Evolutionary conservation across 2,329 filamentous ascomycete genomes (phyloP).

Genomic region (Davidsoniella eucalypti): DNA sequence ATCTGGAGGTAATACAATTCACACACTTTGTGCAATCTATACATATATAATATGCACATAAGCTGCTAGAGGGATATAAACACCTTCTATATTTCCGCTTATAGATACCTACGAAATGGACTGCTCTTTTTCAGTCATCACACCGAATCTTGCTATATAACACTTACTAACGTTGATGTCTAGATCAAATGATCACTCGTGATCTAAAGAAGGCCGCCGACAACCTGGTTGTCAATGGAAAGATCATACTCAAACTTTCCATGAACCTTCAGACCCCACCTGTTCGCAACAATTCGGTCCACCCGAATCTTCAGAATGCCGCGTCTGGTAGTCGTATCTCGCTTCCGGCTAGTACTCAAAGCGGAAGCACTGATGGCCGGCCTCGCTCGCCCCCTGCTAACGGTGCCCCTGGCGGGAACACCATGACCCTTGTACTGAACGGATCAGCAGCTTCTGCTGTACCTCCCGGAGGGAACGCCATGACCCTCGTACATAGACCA

Average conservation of each 20-base stretch:
- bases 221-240: slow-evolving; percentile 93
- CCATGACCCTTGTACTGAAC: slow-evolving; percentile 24
- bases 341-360: slow-evolving; percentile 24
- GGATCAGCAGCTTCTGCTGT: slow-evolving; percentile 19
- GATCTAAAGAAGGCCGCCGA: slow-evolving; percentile 97
- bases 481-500: slow-evolving; percentile 28
- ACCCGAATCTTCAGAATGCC: slow-evolving; percentile 10
- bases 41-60: no score
- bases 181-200: slow-evolving; percentile 94
- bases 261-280: slow-evolving; percentile 68
- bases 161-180: neutral
- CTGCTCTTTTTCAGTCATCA: no score
- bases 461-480: slow-evolving; percentile 16
- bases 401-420: slow-evolving; percentile 25
- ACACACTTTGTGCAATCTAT: neutral
- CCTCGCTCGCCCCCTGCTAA: slow-evolving; percentile 31
- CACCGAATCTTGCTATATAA: no score
- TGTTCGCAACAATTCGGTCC: slow-evolving; percentile 24
- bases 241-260: slow-evolving; percentile 90
- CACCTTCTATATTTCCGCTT: neutral
- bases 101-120: no score
- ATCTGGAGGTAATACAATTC: slow-evolving; percentile 55
- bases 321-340: slow-evolving; percentile 26
- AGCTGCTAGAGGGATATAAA: no score
- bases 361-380: slow-evolving; percentile 16